Percentiles rank a stretch among this genome's conserved stretches.
phyloP scores from a whole-genome alignment of 2,329 filamentous ascomycete species.

The Dactylellina haptotyla region DNA sequence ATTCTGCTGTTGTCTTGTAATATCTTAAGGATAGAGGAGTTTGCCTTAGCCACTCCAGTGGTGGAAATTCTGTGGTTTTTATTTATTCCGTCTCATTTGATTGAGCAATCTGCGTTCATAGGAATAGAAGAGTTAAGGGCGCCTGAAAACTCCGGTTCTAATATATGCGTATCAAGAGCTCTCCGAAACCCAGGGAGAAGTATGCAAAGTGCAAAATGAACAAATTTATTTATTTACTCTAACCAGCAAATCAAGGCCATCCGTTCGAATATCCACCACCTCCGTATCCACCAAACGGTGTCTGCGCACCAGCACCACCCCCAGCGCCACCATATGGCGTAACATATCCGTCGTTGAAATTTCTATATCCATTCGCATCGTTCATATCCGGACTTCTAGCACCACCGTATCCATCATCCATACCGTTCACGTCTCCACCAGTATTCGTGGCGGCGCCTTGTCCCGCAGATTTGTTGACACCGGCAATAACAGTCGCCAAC shows the following conservation, averaged over 20 bases:
- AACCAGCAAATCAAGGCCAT: conserved; percentile 15
- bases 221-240: background rate
- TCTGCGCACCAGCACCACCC: conserved; percentile 45
- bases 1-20: too few species aligned
- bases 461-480: conserved; percentile 69
- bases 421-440: conserved; percentile 59
- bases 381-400: conserved; percentile 50
- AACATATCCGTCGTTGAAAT: conserved; percentile 56
- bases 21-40: too few species aligned
- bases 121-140: background rate
- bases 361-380: conserved; percentile 52
- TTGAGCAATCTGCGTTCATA: background rate
- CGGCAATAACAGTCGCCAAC: conserved; percentile 79
- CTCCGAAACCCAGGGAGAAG: background rate
- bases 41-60: too few species aligned
- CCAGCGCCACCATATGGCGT: conserved; percentile 57
- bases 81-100: background rate
- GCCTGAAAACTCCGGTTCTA: conserved; percentile 11
- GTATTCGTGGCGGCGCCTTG: conserved; percentile 65
- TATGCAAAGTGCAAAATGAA: background rate
- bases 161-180: background rate
- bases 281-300: conserved; percentile 49
- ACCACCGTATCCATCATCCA: conserved; percentile 56
- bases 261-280: conserved; percentile 52
- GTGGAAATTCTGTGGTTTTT: too few species aligned